A percentile compares a stretch with the other conserved stretches of the same genome.
Evolutionary conservation across 768 basidiomycete genomes (phyloP).

Genomic region (Mycena amicta): DNA sequence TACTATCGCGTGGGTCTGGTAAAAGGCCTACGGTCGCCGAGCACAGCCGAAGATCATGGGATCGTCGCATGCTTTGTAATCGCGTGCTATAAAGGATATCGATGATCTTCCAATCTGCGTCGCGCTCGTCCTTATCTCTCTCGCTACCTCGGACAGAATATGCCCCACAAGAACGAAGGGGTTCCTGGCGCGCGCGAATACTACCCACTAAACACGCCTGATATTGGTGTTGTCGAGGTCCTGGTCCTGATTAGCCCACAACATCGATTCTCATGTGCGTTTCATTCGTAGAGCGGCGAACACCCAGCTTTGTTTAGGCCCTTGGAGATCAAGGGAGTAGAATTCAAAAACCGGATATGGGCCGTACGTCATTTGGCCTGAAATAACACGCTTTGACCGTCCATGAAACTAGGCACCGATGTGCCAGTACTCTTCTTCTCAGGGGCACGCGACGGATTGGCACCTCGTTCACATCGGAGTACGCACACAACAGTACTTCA

Average conservation of each 20-base stretch:
- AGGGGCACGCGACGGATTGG: slow-evolving; percentile 81
- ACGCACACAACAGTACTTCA: neutral
- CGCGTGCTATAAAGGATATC: too few species aligned
- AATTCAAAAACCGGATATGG: slow-evolving; percentile 77
- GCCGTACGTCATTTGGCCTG: too few species aligned
- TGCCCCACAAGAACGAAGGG: slow-evolving; percentile 42
- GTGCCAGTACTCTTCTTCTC: slow-evolving; percentile 74
- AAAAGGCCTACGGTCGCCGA: too few species aligned
- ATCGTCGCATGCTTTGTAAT: too few species aligned
- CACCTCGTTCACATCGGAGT: slow-evolving; percentile 80
- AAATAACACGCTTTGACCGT: too few species aligned
- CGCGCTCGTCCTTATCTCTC: neutral
- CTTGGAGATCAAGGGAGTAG: slow-evolving; percentile 57
- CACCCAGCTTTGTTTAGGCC: slow-evolving; percentile 68
- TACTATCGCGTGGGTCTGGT: neutral
- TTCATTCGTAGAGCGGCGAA: slow-evolving; percentile 42
- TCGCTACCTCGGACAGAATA: slow-evolving; percentile 18
- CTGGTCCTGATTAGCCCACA: slow-evolving; percentile 13
- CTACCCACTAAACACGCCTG: slow-evolving; percentile 62
- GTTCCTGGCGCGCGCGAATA: slow-evolving; percentile 56
- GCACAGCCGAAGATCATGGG: too few species aligned
- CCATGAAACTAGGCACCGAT: slow-evolving; percentile 68
- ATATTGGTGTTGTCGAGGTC: slow-evolving; percentile 44
- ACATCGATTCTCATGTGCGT: neutral
- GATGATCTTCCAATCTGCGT: too few species aligned